Conservation (phyloP, 2,329 filamentous ascomycete genomes). For the Apiospora koreana region DNA sequence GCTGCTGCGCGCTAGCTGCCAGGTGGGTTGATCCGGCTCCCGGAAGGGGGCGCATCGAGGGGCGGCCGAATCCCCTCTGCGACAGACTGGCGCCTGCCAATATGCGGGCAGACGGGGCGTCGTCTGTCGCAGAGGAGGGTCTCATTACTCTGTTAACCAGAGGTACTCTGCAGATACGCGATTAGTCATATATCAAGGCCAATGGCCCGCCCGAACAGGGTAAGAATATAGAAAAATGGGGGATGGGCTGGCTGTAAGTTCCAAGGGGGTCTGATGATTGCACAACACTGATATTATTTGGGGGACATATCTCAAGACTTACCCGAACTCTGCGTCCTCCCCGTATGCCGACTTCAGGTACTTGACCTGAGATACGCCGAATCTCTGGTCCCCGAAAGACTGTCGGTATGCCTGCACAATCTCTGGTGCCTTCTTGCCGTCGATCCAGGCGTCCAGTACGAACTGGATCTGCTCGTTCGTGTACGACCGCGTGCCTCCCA, state of each 20-base stretch:
- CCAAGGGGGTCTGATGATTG: background rate
- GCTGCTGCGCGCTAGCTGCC: background rate
- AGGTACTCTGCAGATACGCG: background rate
- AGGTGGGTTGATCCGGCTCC: background rate
- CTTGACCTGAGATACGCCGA: slow-evolving; percentile 13
- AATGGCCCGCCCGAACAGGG: background rate
- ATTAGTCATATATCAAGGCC: slow-evolving; percentile 13
- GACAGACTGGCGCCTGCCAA: background rate
- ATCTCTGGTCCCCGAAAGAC: background rate
- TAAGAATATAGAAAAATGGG: background rate
- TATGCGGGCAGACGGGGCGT: background rate
- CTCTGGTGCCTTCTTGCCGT: slow-evolving; percentile 10
- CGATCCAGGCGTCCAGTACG: slow-evolving; percentile 16
- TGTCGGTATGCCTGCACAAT: slow-evolving; percentile 13
- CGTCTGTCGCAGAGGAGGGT: background rate
- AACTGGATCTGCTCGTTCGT: slow-evolving; percentile 22
- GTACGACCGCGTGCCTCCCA: slow-evolving; percentile 20
- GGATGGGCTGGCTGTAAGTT: background rate
- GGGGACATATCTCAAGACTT: background rate
- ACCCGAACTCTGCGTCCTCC: slow-evolving; percentile 16
- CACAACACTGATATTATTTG: background rate
- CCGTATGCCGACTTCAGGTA: slow-evolving; percentile 10
- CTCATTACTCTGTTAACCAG: slow-evolving; percentile 3
- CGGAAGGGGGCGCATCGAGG: background rate
- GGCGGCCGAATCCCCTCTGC: background rate